phyloP scores from a whole-genome alignment of 208 protist genomes.

The Novymonas esmeraldas region DNA sequence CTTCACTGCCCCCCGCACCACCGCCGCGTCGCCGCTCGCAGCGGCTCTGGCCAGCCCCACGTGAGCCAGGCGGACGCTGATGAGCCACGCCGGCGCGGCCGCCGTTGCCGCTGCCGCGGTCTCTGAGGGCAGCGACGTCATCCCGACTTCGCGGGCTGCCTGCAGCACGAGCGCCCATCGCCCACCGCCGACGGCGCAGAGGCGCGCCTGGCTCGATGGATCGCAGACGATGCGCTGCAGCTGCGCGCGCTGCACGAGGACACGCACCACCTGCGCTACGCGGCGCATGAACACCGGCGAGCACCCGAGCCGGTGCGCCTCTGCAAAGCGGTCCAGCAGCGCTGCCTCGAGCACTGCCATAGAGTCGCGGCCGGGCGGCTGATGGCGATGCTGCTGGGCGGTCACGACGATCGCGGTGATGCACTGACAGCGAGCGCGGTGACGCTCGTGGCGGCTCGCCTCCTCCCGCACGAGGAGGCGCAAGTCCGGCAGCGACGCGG shows the following conservation, averaged over 20 bases:
- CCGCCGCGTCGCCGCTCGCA: slow-evolving; percentile 14
- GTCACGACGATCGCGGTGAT: slow-evolving; percentile 9
- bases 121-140: slow-evolving; percentile 27
- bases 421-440: slow-evolving; percentile 20
- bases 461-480: slow-evolving; percentile 22
- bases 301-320: slow-evolving; percentile 10
- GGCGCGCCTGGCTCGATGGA: slow-evolving; percentile 9
- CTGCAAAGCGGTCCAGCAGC: slow-evolving; percentile 12
- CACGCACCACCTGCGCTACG: slow-evolving; percentile 17
- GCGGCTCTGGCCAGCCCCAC: slow-evolving; percentile 11
- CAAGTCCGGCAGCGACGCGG: slow-evolving; percentile 13
- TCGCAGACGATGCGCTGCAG: slow-evolving; percentile 18
- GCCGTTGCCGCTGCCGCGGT: too few species aligned
- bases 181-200: too few species aligned
- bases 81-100: too few species aligned
- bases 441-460: slow-evolving; percentile 7
- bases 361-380: background rate
- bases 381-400: slow-evolving; percentile 13
- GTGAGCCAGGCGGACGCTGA: slow-evolving; percentile 7
- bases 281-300: slow-evolving; percentile 1
- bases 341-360: slow-evolving; percentile 10
- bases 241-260: slow-evolving; percentile 29
- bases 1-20: slow-evolving; percentile 18
- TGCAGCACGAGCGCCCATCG: slow-evolving; percentile 29
- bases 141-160: slow-evolving; percentile 23